Evolutionary conservation across 2,329 filamentous ascomycete species (phyloP).

Genomic region (Geoglossum cookeanum): DNA sequence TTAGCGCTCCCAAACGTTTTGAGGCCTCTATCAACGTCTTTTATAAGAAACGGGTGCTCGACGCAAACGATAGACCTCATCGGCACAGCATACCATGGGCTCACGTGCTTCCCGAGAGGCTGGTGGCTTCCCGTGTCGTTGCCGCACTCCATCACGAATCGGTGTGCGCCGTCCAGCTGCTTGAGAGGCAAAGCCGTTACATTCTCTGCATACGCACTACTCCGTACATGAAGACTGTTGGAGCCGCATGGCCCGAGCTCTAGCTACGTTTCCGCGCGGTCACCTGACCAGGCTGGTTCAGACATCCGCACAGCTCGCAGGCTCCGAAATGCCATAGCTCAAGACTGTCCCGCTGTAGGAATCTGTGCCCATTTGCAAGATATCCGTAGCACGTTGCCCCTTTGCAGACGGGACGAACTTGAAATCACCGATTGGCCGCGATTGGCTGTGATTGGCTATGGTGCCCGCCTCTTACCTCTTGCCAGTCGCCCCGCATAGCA

Average conservation of each 20-base stretch:
- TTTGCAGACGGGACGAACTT: background rate
- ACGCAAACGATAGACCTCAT: slow-evolving; percentile 35
- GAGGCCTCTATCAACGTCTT: slow-evolving; percentile 43
- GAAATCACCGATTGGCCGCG: background rate
- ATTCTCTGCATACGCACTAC: no score
- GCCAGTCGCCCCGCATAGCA: background rate
- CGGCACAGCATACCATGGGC: slow-evolving; percentile 33
- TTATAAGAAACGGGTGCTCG: slow-evolving; percentile 48
- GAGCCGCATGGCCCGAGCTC: background rate
- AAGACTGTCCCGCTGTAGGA: background rate
- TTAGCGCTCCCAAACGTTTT: slow-evolving; percentile 39
- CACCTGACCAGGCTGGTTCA: background rate
- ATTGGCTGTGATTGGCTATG: no score
- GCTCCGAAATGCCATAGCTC: background rate
- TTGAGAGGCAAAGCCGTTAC: background rate
- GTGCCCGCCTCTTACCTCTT: background rate
- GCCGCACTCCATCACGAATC: background rate
- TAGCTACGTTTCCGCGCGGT: background rate
- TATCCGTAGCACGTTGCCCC: background rate
- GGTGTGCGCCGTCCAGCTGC: background rate
- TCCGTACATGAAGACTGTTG: background rate
- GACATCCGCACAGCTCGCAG: background rate
- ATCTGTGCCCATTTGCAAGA: background rate
- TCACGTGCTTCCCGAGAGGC: slow-evolving; percentile 7
- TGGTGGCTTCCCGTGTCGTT: background rate